These are phyloP conservation scores for Neurospora terricola DNA, from an alignment of 495 filamentous ascomycete genomes.

Conservation along the genomic window DNA sequence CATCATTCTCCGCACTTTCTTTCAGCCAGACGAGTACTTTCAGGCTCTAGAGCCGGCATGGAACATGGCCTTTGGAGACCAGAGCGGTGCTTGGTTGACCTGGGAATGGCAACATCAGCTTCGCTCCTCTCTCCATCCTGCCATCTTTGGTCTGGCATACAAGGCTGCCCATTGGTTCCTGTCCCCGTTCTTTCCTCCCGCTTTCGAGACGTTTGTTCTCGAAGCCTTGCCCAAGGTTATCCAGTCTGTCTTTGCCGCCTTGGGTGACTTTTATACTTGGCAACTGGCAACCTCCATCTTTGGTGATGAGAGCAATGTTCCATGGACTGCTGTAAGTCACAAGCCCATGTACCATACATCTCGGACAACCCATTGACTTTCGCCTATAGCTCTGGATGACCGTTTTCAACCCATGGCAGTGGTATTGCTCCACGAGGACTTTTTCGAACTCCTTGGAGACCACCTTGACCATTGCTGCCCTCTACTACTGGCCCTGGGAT, in stretches of 20 bases:
- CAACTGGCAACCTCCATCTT: slow-evolving; percentile 66
- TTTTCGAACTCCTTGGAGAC: slow-evolving; percentile 93
- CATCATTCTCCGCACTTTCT: slow-evolving; percentile 81
- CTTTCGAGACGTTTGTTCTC: slow-evolving; percentile 50
- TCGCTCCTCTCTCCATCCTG: slow-evolving; percentile 85
- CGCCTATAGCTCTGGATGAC: slow-evolving; percentile 51
- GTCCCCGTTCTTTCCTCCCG: slow-evolving; percentile 28
- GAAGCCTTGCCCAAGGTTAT: slow-evolving; percentile 60
- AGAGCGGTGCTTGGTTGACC: slow-evolving; percentile 83
- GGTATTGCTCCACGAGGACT: slow-evolving; percentile 87
- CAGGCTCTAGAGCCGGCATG: slow-evolving; percentile 94
- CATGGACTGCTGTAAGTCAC: slow-evolving; percentile 57
- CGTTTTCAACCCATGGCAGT: slow-evolving; percentile 86
- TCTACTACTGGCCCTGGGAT: slow-evolving; percentile 82
- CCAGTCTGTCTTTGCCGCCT: slow-evolving; percentile 69
- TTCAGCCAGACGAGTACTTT: slow-evolving; percentile 99
- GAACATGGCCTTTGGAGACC: slow-evolving; percentile 70
- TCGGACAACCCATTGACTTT: slow-evolving; percentile 2
- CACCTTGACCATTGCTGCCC: slow-evolving; percentile 67
- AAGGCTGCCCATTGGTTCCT: slow-evolving; percentile 43
- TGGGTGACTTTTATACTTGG: slow-evolving; percentile 85
- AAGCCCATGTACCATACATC: background rate
- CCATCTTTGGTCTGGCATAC: slow-evolving; percentile 73
- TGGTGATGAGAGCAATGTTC: slow-evolving; percentile 50
- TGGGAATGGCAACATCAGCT: slow-evolving; percentile 96